These are phyloP conservation scores for Pseudisothecium myosuroides DNA, from an alignment of 225 moss, liverwort and hornwort species.

Conservation along the genomic window DNA sequence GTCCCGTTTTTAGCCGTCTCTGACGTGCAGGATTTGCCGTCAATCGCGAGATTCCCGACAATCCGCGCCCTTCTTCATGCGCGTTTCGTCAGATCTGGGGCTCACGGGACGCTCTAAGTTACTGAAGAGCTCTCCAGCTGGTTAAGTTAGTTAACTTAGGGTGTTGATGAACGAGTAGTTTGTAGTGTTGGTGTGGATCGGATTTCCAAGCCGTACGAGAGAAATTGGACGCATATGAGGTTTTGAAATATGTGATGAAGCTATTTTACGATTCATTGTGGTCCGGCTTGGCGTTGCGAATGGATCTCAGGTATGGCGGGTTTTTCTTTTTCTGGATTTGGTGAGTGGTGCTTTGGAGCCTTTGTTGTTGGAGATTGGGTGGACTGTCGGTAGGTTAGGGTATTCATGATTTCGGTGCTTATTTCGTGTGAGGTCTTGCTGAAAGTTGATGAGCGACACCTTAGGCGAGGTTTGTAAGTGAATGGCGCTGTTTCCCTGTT, in stretches of 20 bases:
- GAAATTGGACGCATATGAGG: not conserved
- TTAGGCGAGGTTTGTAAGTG: not conserved
- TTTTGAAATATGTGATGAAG: not conserved
- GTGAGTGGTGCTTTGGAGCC: not conserved
- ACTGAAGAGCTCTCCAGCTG: not conserved
- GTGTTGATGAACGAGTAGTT: not conserved
- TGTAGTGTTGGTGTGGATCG: not conserved
- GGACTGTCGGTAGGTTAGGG: not conserved
- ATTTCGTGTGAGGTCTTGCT: not conserved
- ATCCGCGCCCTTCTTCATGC: not conserved
- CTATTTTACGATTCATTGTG: not conserved
- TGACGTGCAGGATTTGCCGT: not conserved
- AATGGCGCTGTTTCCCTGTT: not conserved
- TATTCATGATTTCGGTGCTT: not conserved
- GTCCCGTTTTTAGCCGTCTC: not conserved
- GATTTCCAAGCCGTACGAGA: not conserved
- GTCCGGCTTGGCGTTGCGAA: not conserved
- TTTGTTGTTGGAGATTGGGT: not conserved
- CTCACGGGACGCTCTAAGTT: not conserved
- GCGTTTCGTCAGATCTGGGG: not conserved
- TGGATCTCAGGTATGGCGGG: not conserved
- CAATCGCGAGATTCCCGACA: not conserved
- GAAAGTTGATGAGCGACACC: not conserved
- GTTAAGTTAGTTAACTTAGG: too few relatives aligned
- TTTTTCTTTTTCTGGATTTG: not conserved